phyloP scores from a whole-genome alignment of 495 filamentous ascomycete genomes.

The Entonaema liquescens region DNA sequence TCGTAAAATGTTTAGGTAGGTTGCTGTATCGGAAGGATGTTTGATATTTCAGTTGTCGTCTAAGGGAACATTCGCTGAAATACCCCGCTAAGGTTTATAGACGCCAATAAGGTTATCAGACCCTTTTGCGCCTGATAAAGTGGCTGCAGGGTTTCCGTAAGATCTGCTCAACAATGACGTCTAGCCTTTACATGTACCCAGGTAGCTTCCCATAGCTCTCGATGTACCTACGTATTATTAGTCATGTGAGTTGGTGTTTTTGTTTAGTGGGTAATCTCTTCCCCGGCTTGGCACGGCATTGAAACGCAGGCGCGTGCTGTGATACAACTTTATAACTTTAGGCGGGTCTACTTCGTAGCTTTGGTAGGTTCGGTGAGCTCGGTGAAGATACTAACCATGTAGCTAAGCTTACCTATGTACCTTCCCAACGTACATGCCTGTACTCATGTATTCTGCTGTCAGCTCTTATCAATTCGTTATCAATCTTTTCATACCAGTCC shows the following conservation, averaged over 20 bases:
- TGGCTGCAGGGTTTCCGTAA: conserved; percentile 31
- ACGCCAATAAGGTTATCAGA: conserved; percentile 25
- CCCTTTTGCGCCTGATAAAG: conserved; percentile 17
- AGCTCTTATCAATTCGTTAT: conserved; percentile 15
- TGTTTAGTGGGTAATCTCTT: conserved; percentile 13
- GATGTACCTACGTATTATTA: conserved; percentile 4
- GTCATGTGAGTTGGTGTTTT: conserved; percentile 34
- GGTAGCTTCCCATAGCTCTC: neutral
- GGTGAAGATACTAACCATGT: conserved; percentile 6
- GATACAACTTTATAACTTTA: neutral
- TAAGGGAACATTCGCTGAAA: neutral
- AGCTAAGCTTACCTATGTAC: no score
- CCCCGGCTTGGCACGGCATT: conserved; percentile 27
- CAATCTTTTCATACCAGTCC: conserved; percentile 11
- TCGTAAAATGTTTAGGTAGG: neutral
- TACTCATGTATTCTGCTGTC: neutral
- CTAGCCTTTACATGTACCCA: neutral
- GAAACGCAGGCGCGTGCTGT: conserved; percentile 23
- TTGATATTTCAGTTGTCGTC: neutral
- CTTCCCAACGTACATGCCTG: no score
- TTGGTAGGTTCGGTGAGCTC: no score
- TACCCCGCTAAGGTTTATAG: conserved; percentile 10
- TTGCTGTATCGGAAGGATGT: neutral
- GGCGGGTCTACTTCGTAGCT: conserved; percentile 1
- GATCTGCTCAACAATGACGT: conserved; percentile 34